Evolutionary conservation across 1,139 yeast species (phyloP), one percentile per base, ranked within the genome.

Genomic region (Zygosaccharomyces sapae): DNA sequence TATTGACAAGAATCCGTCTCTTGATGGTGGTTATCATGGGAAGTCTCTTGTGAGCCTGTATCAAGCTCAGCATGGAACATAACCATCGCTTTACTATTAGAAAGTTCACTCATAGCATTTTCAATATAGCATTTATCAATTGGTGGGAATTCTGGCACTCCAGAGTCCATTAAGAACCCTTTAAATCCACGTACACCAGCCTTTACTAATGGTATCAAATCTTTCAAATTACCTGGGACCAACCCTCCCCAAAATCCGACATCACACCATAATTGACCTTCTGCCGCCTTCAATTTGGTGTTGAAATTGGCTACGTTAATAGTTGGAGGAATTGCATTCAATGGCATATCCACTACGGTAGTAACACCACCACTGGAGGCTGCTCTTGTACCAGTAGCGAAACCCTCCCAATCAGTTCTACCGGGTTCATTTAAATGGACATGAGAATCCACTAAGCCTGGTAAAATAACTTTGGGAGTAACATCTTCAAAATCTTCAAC

Each of bases 311-410:
- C 80, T 1, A 89, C 74, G 1, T 86, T 87, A 1, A 97, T 89
- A 1, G 97, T 90, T 24, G 97, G 97, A 1, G 97, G 97, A 46
- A 89, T 84, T 2, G 97, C 96, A 65, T 90, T 90, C 60, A 90
- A 71, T 0, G 97, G 97, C 97, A 90, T 90, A 65, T 90, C 97
- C 25, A 90, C 79, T 10, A 90, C 95, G 0, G 97, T 88, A 18
- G 97, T 90, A 41, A 90, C 97, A 51, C 97, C 97, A 24, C 97
- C 97, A 5, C 90, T 75, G 1, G 95, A 94, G 1, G 96, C 96
- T 2, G 96, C 85, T 62, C 81, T 81, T 1, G 97, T 89, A 0
- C 97, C 97, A 0, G 95, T 83, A 40, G 81, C 95, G 64, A 89
- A 89, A 1, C 96, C 96, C 69, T 89, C 97, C 96, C 96, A 89